Evolutionary conservation across 345 rosid species (phyloP), one percentile per base, ranked within the genome.

Genomic region (Acer campestre): DNA sequence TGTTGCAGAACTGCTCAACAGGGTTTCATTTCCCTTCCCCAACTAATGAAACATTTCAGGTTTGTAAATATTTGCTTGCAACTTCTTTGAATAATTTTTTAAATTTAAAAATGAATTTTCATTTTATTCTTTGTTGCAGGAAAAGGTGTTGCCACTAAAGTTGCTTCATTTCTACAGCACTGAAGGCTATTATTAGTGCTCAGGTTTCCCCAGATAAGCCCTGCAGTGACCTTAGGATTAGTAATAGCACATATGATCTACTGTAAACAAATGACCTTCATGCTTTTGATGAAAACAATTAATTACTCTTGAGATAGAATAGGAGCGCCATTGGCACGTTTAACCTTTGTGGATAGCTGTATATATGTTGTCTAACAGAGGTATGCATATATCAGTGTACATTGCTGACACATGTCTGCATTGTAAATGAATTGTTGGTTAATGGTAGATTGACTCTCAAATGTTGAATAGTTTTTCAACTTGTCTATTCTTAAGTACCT

Each of bases 1-100:
- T 64, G 78, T 76, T 94, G 88, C 71, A 86, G 79, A 97, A 92
- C 58, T 89, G 99, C 84, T 92, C 98, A 10, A 87, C 79, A 0
- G 97, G 99, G 16, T 91, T 96, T 73, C 86, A 85, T 84, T 94
- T 93, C 58, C 97, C 95, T 49, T 77, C 75, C 66, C 81, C 73
- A 67, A 62, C 82, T 20, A 86, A 82, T 64, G 89, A 79, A 68
- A 64, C 22, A 35, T 76, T 66, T 76, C 85, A 89, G 97, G 97
- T 93, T 75, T 67, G 31, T 55, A 22, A 14, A 59, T 67, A 67
- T 80, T 25, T 69, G 51, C 75, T 53, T 17, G 64, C n/a, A 58
- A 25, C 70, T 55, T 22, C 13, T 17, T 48, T 76, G 49, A 23
- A 11, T 1, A 31, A 53, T 71, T 44, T 61, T 25, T 35, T 23